These are phyloP conservation scores for Phytophthora pini DNA, from an alignment of 352 stramenopile genomes.

Conservation along the genomic window DNA sequence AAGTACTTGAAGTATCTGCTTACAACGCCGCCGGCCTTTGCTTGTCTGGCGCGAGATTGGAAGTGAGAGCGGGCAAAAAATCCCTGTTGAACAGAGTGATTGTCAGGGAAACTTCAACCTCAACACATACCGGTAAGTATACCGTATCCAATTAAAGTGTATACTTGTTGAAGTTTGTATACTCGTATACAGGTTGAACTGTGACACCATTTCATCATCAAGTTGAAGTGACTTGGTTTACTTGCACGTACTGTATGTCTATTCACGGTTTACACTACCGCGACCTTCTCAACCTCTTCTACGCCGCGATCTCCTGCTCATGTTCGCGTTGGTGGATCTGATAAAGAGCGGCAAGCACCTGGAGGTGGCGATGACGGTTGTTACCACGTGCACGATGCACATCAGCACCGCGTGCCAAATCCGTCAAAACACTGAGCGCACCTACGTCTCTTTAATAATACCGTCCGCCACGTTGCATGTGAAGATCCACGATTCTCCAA, in stretches of 20 bases:
- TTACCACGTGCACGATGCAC: no score
- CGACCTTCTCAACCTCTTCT: no score
- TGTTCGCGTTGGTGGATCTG: no score
- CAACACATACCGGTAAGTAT: conserved; percentile 5
- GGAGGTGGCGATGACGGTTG: no score
- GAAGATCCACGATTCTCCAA: conserved; percentile 89
- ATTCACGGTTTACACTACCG: conserved; percentile 21
- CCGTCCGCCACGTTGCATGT: conserved; percentile 80
- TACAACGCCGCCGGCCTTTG: background rate
- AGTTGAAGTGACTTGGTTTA: background rate
- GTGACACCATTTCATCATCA: no score
- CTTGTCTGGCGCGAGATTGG: conserved; percentile 6
- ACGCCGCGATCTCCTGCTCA: no score
- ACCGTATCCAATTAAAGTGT: background rate
- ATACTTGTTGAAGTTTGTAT: background rate
- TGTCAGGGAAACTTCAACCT: conserved; percentile 41
- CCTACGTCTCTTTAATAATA: conserved; percentile 72
- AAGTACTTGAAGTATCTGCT: background rate
- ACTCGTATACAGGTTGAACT: background rate
- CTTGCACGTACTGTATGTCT: conserved; percentile 24
- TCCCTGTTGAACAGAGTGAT: conserved; percentile 39
- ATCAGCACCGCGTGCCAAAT: background rate
- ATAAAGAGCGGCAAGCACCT: no score
- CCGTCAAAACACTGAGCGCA: background rate
- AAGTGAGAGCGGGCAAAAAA: conserved; percentile 7